Conservation (phyloP, 495 filamentous ascomycete genomes). For the Podospora pseudocomata region DNA sequence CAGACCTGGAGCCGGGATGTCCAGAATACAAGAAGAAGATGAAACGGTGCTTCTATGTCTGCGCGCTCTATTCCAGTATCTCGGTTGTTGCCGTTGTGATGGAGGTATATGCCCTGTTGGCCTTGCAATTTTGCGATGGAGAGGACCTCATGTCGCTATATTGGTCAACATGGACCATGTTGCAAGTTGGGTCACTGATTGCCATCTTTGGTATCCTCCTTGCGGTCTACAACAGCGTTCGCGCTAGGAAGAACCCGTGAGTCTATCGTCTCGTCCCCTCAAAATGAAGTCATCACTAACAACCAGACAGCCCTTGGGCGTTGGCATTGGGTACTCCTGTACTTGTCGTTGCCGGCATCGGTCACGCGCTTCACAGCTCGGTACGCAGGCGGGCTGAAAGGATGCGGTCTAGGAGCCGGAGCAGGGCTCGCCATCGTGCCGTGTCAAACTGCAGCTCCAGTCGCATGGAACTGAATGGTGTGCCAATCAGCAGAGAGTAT, state of each 20-base stretch:
- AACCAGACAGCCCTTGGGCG: slow-evolving; percentile 38
- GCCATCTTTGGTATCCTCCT: slow-evolving; percentile 46
- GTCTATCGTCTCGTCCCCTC: neutral
- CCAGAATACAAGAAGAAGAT: slow-evolving; percentile 24
- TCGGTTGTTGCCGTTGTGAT: slow-evolving; percentile 37
- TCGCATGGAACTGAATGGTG: slow-evolving; percentile 16
- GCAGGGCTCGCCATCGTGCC: slow-evolving; percentile 10
- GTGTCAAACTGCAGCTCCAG: slow-evolving; percentile 19
- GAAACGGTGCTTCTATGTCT: slow-evolving; percentile 34
- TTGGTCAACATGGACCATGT: slow-evolving; percentile 48
- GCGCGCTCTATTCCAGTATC: slow-evolving; percentile 29
- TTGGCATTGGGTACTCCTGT: slow-evolving; percentile 49
- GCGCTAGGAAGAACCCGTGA: slow-evolving; percentile 41
- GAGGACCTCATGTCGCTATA: slow-evolving; percentile 49
- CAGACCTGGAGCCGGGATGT: slow-evolving; percentile 23
- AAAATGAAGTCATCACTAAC: neutral
- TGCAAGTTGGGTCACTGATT: slow-evolving; percentile 47
- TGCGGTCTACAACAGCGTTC: slow-evolving; percentile 38
- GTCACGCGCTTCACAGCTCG: slow-evolving; percentile 37
- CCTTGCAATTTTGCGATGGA: slow-evolving; percentile 47
- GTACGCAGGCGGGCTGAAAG: slow-evolving; percentile 29
- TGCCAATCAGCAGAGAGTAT: slow-evolving; percentile 34
- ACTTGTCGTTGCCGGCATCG: slow-evolving; percentile 44
- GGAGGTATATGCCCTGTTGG: slow-evolving; percentile 41
- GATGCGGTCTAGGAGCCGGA: slow-evolving; percentile 22